Evolutionary conservation across 768 basidiomycete species (phyloP).

Genomic region (Lactarius deliciosus): DNA sequence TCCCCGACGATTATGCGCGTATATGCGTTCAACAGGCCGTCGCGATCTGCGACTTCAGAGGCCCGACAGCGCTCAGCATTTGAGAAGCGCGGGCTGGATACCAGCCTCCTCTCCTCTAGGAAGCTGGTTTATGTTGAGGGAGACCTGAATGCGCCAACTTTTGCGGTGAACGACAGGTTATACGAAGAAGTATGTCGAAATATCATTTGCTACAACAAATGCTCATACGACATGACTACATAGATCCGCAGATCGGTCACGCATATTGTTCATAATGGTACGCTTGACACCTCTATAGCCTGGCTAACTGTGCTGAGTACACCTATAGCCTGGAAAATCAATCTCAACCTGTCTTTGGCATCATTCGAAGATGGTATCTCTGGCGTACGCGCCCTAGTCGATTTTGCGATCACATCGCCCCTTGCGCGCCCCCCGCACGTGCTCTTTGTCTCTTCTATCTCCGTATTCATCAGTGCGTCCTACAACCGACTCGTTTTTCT

Average conservation of each 20-base stretch:
- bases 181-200: conserved; percentile 25
- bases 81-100: conserved; percentile 29
- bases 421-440: conserved; percentile 25
- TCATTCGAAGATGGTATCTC: conserved; percentile 32
- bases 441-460: conserved; percentile 33
- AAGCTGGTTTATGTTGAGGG: conserved; percentile 33
- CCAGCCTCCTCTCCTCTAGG: conserved; percentile 19
- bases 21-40: conserved; percentile 32
- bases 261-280: conserved; percentile 32
- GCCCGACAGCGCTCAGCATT: conserved; percentile 28
- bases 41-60: conserved; percentile 15
- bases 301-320: not conserved
- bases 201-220: not conserved
- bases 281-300: not conserved
- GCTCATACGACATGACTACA: conserved; percentile 3
- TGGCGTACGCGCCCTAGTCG: conserved; percentile 29
- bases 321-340: conserved; percentile 31
- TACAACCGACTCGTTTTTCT: not conserved
- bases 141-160: conserved; percentile 21
- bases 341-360: conserved; percentile 31
- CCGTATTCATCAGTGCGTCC: conserved; percentile 29
- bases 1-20: conserved; percentile 25
- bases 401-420: conserved; percentile 30
- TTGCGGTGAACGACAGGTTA: conserved; percentile 19
- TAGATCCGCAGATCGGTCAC: conserved; percentile 27